Evolutionary conservation across 768 basidiomycete genomes (phyloP).

Genomic region (Xerocomus brunneocitrinus): DNA sequence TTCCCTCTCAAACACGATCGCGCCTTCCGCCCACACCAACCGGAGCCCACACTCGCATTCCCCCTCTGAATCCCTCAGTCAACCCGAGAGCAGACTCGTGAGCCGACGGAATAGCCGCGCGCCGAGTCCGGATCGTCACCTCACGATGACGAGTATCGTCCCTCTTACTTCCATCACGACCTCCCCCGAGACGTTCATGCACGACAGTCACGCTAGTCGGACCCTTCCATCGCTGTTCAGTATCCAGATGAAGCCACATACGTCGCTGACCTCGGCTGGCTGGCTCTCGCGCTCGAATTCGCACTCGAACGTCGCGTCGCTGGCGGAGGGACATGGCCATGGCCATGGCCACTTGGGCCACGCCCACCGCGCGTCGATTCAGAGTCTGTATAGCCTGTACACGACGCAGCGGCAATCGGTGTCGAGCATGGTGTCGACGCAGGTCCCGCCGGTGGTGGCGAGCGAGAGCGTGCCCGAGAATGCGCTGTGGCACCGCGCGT

Average conservation of each 20-base stretch:
- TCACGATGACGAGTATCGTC: conserved; percentile 7
- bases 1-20: conserved; percentile 45
- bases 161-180: conserved; percentile 11
- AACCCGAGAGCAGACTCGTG: conserved; percentile 21
- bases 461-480: conserved; percentile 25
- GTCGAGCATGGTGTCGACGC: conserved; percentile 3
- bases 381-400: neutral
- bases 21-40: conserved; percentile 18
- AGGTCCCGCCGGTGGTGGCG: neutral
- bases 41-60: conserved; percentile 14
- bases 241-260: conserved; percentile 61
- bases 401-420: neutral
- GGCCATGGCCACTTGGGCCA: neutral
- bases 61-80: conserved; percentile 26
- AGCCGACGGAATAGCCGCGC: conserved; percentile 44
- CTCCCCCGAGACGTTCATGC: conserved; percentile 47
- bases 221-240: conserved; percentile 49
- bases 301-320: conserved; percentile 27
- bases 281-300: conserved; percentile 39
- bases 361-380: conserved; percentile 2
- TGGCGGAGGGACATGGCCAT: neutral
- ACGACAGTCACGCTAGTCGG: conserved; percentile 47
- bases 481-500: conserved; percentile 53
- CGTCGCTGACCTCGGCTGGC: conserved; percentile 39
- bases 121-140: conserved; percentile 52